Evolutionary conservation across 1,139 yeast genomes (phyloP).

Genomic region (Candida albicans): DNA sequence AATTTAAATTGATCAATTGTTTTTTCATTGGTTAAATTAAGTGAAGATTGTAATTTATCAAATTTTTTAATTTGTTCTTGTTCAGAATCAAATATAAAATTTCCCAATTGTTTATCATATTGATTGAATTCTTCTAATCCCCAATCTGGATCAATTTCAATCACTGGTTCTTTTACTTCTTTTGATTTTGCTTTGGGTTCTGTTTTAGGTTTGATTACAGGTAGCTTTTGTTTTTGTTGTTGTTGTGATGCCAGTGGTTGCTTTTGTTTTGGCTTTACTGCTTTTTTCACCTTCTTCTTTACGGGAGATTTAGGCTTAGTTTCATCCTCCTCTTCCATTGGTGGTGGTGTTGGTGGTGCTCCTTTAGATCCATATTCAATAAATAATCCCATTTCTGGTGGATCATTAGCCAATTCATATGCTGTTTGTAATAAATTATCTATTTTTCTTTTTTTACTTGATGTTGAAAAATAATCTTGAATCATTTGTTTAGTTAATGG

Average conservation of each 20-base stretch:
- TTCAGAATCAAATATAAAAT: constrained; percentile 37
- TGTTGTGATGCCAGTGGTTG: too few relatives aligned
- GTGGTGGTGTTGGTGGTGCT: constrained; percentile 30
- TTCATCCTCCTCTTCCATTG: constrained; percentile 22
- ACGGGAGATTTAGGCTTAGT: neutral
- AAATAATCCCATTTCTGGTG: constrained; percentile 45
- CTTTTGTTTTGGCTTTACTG: neutral
- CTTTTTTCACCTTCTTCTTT: constrained; percentile 22
- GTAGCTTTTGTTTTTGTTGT: neutral
- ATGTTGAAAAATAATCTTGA: constrained; percentile 24
- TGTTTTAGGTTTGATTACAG: neutral
- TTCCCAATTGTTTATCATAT: constrained; percentile 27
- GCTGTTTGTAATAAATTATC: constrained; percentile 41
- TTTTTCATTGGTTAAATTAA: constrained; percentile 8
- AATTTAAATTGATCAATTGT: constrained; percentile 20
- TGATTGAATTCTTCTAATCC: constrained; percentile 36
- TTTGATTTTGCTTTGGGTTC: too few relatives aligned
- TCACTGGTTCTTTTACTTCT: neutral
- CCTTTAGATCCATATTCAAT: constrained; percentile 45
- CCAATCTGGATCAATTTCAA: constrained; percentile 43
- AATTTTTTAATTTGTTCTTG: constrained; percentile 30
- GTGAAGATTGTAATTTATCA: constrained; percentile 25
- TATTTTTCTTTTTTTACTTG: constrained; percentile 30
- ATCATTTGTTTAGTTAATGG: constrained; percentile 27
- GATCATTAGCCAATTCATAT: constrained; percentile 39